phyloP scores from a whole-genome alignment of 2,329 filamentous ascomycete species.

The Myotisia sp. region DNA sequence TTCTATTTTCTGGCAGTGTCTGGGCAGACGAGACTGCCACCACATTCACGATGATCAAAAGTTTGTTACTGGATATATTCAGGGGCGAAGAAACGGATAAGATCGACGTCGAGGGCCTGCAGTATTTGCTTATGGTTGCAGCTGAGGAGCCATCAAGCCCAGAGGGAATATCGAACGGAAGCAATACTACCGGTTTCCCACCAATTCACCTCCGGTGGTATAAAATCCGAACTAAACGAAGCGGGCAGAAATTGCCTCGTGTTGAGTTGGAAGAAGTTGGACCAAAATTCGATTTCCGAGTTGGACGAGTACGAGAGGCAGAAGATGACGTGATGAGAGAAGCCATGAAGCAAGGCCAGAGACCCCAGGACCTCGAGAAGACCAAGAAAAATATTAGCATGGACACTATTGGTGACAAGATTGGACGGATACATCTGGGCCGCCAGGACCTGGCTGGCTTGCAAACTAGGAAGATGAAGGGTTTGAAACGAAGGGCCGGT shows the following conservation, averaged over 20 bases:
- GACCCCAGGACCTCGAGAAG: slow-evolving; percentile 36
- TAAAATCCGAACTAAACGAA: slow-evolving; percentile 70
- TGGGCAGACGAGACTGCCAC: slow-evolving; percentile 71
- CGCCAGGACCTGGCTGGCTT: slow-evolving; percentile 75
- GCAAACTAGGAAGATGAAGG: slow-evolving; percentile 99
- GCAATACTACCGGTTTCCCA: slow-evolving; percentile 14
- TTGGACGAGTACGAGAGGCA: slow-evolving; percentile 67
- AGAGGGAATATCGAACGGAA: slow-evolving; percentile 18
- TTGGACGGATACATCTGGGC: slow-evolving; percentile 80
- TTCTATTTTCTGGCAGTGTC: slow-evolving; percentile 76
- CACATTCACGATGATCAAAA: slow-evolving; percentile 75
- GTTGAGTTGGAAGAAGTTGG: slow-evolving; percentile 94
- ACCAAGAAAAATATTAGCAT: slow-evolving; percentile 95
- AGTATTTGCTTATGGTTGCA: slow-evolving; percentile 72
- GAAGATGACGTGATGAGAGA: slow-evolving; percentile 73
- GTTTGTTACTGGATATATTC: slow-evolving; percentile 80
- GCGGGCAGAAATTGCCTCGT: slow-evolving; percentile 71
- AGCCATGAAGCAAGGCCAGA: slow-evolving; percentile 73
- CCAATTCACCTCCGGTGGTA: slow-evolving; percentile 60
- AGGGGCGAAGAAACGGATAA: slow-evolving; percentile 63
- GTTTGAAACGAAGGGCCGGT: slow-evolving; percentile 68
- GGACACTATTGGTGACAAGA: slow-evolving; percentile 87
- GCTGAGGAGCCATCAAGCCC: slow-evolving; percentile 47
- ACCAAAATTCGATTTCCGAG: slow-evolving; percentile 77
- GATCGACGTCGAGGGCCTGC: slow-evolving; percentile 88